Conservation (phyloP, 371 early-diverging fungal genomes). For the Racocetra persica region DNA sequence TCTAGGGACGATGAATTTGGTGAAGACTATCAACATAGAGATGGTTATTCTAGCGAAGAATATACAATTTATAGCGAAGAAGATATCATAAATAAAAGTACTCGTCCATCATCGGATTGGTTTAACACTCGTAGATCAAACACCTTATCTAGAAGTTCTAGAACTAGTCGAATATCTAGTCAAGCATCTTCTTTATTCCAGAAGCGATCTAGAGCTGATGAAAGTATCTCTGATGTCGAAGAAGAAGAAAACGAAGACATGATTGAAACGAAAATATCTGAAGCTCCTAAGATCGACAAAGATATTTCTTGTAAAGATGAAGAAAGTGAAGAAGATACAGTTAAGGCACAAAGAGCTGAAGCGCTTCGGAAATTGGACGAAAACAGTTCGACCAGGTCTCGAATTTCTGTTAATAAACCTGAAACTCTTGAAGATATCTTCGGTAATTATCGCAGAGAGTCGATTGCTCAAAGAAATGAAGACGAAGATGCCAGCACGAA, state of each 20-base stretch:
- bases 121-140: slow-evolving; percentile 4
- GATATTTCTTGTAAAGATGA: slow-evolving; percentile 2
- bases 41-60: slow-evolving; percentile 22
- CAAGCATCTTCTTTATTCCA: not conserved
- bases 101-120: slow-evolving; percentile 32
- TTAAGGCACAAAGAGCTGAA: slow-evolving; percentile 25
- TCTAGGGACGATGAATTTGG: slow-evolving; percentile 13
- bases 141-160: slow-evolving; percentile 10
- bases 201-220: not conserved
- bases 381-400: not conserved
- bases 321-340: slow-evolving; percentile 19
- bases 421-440: not conserved
- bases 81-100: slow-evolving; percentile 1
- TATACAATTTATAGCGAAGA: slow-evolving; percentile 13
- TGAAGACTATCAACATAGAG: slow-evolving; percentile 32
- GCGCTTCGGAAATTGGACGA: not conserved
- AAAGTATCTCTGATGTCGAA: slow-evolving; percentile 7
- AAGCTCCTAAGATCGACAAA: not conserved
- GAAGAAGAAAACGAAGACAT: not conserved
- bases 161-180: not conserved
- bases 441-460: not conserved
- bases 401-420: not conserved
- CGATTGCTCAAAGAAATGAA: slow-evolving; percentile 2
- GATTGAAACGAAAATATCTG: not conserved
- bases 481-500: not conserved